phyloP scores from a whole-genome alignment of 176 grass and related monocot genomes.

The Oryza meyeriana region DNA sequence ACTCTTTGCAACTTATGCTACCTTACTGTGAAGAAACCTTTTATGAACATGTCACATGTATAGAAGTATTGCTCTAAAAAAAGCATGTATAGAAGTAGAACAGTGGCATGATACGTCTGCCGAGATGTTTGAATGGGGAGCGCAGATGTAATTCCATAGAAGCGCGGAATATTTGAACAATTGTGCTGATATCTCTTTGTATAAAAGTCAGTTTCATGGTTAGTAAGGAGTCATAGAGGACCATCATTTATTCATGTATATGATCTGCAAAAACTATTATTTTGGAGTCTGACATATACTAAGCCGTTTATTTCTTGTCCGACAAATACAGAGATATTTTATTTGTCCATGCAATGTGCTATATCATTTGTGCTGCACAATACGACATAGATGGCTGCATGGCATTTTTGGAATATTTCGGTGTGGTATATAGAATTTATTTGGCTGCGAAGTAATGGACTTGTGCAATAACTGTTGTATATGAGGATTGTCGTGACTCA shows the following conservation, averaged over 20 bases:
- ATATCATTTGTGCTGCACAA: neutral
- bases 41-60: neutral
- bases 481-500: neutral
- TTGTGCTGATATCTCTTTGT: conserved; percentile 1
- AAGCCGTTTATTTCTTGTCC: neutral
- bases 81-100: neutral
- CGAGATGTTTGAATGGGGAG: neutral
- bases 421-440: neutral
- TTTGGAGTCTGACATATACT: neutral
- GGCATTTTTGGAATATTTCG: neutral
- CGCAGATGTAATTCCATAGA: neutral
- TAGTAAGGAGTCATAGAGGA: neutral
- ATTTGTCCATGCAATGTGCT: neutral
- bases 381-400: neutral
- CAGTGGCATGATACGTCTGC: neutral
- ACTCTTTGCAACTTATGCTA: neutral
- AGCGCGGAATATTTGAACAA: neutral
- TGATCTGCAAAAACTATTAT: neutral
- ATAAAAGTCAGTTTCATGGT: neutral
- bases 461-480: neutral
- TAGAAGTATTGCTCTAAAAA: no score
- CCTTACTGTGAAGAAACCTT: neutral
- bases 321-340: neutral
- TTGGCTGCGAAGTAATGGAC: neutral
- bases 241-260: neutral